phyloP scores from a whole-genome alignment of 1,284 basidiomycete species.

The Porodaedalea pini region DNA sequence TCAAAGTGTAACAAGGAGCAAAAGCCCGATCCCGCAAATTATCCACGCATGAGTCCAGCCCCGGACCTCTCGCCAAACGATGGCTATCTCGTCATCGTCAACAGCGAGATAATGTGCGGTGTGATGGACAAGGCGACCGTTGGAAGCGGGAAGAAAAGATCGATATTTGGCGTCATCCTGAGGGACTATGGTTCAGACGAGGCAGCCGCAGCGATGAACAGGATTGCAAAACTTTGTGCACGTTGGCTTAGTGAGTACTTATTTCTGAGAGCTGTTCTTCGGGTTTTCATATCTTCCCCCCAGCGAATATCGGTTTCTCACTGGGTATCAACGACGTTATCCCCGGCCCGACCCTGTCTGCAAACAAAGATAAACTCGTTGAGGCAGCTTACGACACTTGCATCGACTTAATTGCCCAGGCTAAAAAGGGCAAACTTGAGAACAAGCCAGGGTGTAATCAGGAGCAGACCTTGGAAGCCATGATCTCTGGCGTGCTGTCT shows the following conservation, averaged over 20 bases:
- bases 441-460: conserved; percentile 97
- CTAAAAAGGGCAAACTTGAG: conserved; percentile 90
- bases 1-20: conserved; percentile 93
- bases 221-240: conserved; percentile 93
- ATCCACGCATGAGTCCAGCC: conserved; percentile 57
- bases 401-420: conserved; percentile 81
- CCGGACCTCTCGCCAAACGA: conserved; percentile 96
- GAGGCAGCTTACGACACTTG: conserved; percentile 89
- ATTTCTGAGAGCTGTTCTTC: not conserved
- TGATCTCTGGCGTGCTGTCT: conserved; percentile 91
- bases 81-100: conserved; percentile 96
- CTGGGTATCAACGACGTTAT: conserved; percentile 99
- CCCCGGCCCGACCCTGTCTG: conserved; percentile 80
- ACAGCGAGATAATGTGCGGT: conserved; percentile 99
- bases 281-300: not conserved
- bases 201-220: conserved; percentile 94
- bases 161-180: conserved; percentile 96
- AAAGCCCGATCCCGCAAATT: conserved; percentile 68
- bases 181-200: conserved; percentile 96
- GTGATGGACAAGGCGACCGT: conserved; percentile 99
- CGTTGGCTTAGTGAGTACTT: conserved; percentile 77
- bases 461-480: conserved; percentile 94
- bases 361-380: conserved; percentile 84
- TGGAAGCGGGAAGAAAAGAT: conserved; percentile 99
- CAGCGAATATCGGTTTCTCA: conserved; percentile 97